phyloP scores from a whole-genome alignment of 78 protist genomes.

The Isochrysis galbana region DNA sequence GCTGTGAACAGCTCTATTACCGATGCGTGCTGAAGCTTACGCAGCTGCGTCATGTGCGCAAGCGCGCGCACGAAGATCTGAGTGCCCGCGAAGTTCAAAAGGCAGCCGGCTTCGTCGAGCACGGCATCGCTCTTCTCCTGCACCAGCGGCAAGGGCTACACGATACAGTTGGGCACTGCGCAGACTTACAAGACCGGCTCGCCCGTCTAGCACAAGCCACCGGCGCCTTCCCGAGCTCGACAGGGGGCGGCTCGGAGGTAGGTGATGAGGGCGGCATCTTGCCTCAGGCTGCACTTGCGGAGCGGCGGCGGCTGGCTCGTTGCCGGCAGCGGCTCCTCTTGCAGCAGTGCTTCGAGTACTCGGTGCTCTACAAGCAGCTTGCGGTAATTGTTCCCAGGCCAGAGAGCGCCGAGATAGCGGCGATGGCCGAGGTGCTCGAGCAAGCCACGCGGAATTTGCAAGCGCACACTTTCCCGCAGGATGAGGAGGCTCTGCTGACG shows the following conservation, averaged over 20 bases:
- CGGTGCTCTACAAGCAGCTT: neutral
- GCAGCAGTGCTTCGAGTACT: neutral
- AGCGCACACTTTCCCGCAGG: neutral
- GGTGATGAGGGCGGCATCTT: neutral
- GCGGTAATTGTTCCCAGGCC: neutral
- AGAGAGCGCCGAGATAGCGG: neutral
- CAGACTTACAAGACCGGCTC: neutral
- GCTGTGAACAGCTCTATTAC: neutral
- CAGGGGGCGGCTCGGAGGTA: neutral
- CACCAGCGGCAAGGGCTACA: neutral
- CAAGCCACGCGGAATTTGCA: neutral
- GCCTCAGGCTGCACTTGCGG: too few species aligned
- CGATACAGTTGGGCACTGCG: neutral
- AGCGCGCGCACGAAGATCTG: slow-evolving; percentile 4
- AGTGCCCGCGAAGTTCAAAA: slow-evolving; percentile 6
- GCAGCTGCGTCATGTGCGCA: neutral
- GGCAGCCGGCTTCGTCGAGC: slow-evolving; percentile 24
- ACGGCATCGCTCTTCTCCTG: neutral
- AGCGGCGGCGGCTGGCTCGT: too few species aligned
- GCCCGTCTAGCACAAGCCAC: neutral
- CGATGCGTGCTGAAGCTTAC: neutral
- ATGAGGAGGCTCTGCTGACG: neutral
- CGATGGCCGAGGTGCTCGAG: neutral
- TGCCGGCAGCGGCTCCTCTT: too few species aligned
- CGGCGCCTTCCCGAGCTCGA: neutral